Base-by-base conservation (phyloP, 2,329 filamentous ascomycete species). In the Alternaria sp. region DNA sequence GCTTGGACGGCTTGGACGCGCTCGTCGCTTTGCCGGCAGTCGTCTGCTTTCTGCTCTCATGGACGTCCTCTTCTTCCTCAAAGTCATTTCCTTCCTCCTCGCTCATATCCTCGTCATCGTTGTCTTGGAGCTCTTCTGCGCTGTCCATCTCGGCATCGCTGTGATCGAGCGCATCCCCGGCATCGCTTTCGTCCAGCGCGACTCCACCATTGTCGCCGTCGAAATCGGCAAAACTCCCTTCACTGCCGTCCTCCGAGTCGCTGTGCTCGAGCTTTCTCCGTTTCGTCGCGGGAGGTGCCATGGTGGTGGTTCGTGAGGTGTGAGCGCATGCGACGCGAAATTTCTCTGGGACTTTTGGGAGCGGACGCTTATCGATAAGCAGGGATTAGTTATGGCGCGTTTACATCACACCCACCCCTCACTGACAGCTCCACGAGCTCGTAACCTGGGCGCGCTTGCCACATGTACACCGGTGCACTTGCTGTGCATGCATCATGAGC, bases 251-350 rank as follows among this genome's bases (percentile, higher is more conserved):
- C 61, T 76, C 75, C 47, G 67, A 72, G 62, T 65, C 76, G 57
- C 71, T 74, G 65, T 81, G 79, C 66, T 81, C 82, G 32, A 85
- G 72, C 71, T 84, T 85, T 70, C 84, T 82, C 70, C 83, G 76
- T 70, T 85, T 85, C 6, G 78, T 77, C 43, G 77, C 77, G 55
- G 77, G 78, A 43, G 73, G 70, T 57, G 73, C 73, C 78, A 80
- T 81, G 55, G 53, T 73, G 53, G 55, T 66, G 46, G 57, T 62
- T 47, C 21, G 52, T 61, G 49, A 13, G 28, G 40, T 60, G 51
- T 43, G 28, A 26, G 60, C 58, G 56, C 49, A 57, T 59, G 65
- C 55, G 57, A 45, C 58, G 62, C 62, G 61, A 66, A 70, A 67
- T 65, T 71, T 69, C 62, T 59, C 59, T 62, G 61, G 59, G 45